Evolutionary conservation across 208 protist genomes (phyloP), one percentile per base, ranked within the genome.

Genomic region (Leishmania turanica): DNA sequence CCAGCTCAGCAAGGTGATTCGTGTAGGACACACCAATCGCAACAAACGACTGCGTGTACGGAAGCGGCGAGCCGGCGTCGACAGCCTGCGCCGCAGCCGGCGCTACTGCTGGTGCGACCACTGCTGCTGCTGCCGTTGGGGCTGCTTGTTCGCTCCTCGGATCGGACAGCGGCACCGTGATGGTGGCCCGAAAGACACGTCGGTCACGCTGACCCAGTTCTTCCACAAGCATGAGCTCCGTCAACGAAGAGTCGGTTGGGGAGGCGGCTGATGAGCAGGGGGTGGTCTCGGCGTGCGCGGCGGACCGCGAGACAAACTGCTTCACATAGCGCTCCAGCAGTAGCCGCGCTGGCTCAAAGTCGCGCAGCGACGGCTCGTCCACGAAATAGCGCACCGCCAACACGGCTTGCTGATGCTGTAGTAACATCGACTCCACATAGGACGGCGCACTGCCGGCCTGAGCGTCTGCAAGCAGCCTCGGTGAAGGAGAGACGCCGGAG

Each of bases 21-120:
- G 88, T 89, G 53, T 85, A 84, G 7, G 86, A 86, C 58, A 96
- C 89, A 49, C 95, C 95, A 37, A 98, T 91, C 15, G 93, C 93
- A 49, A 96, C 89, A 89, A 98, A 94, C 9, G 78, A 84, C 62
- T 77, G 58, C 27, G 62, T 81, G 77, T 79, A 85, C 13, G 77
- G 64, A 24, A 85, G 77, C 51, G 73, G 77, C 7, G 76, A 31
- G 19, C 34, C 5, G 64, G 11, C 17, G 19, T 69, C 27, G 47
- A 31, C 65, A 34, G 8, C 68, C 66, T 17, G n/a, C 21, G 3
- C 49, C 40, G 66, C 72, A 37, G 17, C 66, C 45, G 69, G 1
- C 31, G 4, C 37, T 51, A 31, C 64, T 9, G 6, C 66, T 71
- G 45, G 54, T 74, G 27, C 27, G 49, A 69, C 45, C 17, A 11